phyloP scores from a whole-genome alignment of 805 yeast genomes.

The Candida coquimbonensis region DNA sequence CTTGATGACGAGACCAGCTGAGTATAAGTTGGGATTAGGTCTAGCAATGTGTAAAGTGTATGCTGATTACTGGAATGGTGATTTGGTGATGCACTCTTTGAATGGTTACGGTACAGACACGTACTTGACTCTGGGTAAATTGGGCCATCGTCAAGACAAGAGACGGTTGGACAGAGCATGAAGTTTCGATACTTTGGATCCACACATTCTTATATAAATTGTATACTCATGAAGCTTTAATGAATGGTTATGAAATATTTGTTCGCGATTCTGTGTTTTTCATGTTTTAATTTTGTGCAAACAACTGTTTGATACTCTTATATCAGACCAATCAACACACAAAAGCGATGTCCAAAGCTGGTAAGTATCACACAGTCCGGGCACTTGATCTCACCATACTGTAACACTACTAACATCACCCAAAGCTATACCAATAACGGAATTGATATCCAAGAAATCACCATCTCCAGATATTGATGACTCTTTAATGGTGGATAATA shows the following conservation, averaged over 20 bases:
- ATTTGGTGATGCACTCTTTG: constrained; percentile 68
- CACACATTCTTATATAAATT: background rate
- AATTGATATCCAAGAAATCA: background rate
- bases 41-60: constrained; percentile 89
- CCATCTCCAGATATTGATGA: background rate
- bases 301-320: background rate
- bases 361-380: background rate
- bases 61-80: constrained; percentile 96
- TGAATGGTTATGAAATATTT: background rate
- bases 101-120: constrained; percentile 94
- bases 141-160: constrained; percentile 62
- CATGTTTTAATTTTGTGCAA: background rate
- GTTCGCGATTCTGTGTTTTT: background rate
- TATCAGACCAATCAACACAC: too few species aligned
- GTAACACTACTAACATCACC: background rate
- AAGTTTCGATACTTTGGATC: background rate
- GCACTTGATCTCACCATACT: too few species aligned
- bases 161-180: constrained; percentile 68
- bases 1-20: constrained; percentile 65
- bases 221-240: background rate
- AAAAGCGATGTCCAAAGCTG: background rate
- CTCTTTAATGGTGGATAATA: background rate
- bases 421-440: background rate
- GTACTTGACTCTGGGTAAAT: constrained; percentile 66
- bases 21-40: constrained; percentile 77